A percentile compares a stretch with the other conserved stretches of the same genome.
phyloP scores from a whole-genome alignment of 495 filamentous ascomycete genomes.

The Emericellopsis terricola region DNA sequence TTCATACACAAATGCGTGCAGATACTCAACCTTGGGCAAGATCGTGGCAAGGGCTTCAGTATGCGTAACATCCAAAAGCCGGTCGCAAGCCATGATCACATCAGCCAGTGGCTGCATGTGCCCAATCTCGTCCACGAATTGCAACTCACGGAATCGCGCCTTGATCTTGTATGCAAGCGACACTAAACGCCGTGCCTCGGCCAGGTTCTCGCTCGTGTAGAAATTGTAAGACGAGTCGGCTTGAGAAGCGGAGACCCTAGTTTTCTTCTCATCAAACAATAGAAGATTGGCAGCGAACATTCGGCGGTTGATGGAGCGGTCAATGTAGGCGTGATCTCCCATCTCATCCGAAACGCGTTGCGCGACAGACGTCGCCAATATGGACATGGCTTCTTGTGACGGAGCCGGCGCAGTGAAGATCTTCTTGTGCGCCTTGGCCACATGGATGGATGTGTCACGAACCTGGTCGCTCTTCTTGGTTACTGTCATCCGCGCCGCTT shows the following conservation, averaged over 20 bases:
- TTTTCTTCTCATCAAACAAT: conserved; percentile 36
- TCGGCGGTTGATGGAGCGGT: conserved; percentile 21
- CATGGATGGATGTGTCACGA: conserved; percentile 24
- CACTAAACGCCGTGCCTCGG: conserved; percentile 54
- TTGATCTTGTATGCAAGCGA: conserved; percentile 44
- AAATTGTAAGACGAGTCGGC: conserved; percentile 52
- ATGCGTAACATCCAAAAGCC: conserved; percentile 55
- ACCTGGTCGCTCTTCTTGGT: conserved; percentile 10
- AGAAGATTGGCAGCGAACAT: conserved; percentile 50
- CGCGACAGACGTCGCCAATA: conserved; percentile 20
- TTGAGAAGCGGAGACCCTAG: conserved; percentile 24
- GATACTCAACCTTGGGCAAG: conserved; percentile 64
- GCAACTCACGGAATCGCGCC: conserved; percentile 50
- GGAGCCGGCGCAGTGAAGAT: conserved; percentile 26
- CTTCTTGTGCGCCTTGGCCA: conserved; percentile 25
- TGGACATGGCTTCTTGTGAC: conserved; percentile 15
- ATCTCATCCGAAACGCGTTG: conserved; percentile 12
- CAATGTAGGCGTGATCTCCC: conserved; percentile 8
- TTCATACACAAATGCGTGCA: conserved; percentile 67
- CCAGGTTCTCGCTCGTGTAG: conserved; percentile 63
- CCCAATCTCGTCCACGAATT: conserved; percentile 35
- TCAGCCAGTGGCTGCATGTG: conserved; percentile 48
- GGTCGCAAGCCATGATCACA: conserved; percentile 52
- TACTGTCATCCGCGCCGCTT: conserved; percentile 9
- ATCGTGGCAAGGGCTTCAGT: conserved; percentile 75